phyloP scores from a whole-genome alignment of 441 rosid genomes.

The Biscutella laevigata region DNA sequence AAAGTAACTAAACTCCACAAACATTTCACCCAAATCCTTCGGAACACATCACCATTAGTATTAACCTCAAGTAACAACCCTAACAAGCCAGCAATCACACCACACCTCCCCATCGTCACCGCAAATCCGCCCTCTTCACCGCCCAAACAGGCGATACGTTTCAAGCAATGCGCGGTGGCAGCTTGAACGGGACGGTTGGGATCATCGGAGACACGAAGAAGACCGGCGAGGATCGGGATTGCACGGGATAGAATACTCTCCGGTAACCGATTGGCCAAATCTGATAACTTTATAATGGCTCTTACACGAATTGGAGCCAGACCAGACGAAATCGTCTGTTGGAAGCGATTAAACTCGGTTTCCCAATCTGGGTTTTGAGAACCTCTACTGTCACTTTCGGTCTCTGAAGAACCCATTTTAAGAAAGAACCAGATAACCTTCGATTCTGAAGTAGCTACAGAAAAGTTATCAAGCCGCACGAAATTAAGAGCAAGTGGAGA shows the following conservation, averaged over 20 bases:
- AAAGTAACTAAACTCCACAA: conserved; percentile 43
- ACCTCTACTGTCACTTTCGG: not conserved
- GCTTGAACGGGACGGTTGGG: conserved; percentile 26
- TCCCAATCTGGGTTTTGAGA: conserved; percentile 33
- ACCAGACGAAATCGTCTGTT: conserved; percentile 29
- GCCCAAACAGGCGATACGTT: conserved; percentile 32
- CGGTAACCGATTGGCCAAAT: conserved; percentile 27
- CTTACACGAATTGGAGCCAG: conserved; percentile 29
- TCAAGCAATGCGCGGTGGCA: conserved; percentile 41
- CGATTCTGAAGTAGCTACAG: too few relatives aligned
- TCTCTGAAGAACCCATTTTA: conserved; percentile 18
- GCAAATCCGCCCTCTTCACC: conserved; percentile 31
- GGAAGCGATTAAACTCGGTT: conserved; percentile 28
- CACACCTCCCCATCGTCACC: conserved; percentile 34
- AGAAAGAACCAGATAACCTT: not conserved
- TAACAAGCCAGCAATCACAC: conserved; percentile 29
- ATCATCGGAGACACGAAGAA: conserved; percentile 26
- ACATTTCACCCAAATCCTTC: conserved; percentile 33
- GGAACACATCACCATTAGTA: conserved; percentile 1
- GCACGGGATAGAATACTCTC: conserved; percentile 18
- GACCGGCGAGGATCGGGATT: conserved; percentile 36
- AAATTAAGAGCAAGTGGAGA: too few relatives aligned
- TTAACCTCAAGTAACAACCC: conserved; percentile 32
- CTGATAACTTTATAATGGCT: conserved; percentile 33
- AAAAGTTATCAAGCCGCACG: too few relatives aligned